Base-by-base conservation (phyloP, 2,329 filamentous ascomycete genomes). In the Aureobasidium sp. region DNA sequence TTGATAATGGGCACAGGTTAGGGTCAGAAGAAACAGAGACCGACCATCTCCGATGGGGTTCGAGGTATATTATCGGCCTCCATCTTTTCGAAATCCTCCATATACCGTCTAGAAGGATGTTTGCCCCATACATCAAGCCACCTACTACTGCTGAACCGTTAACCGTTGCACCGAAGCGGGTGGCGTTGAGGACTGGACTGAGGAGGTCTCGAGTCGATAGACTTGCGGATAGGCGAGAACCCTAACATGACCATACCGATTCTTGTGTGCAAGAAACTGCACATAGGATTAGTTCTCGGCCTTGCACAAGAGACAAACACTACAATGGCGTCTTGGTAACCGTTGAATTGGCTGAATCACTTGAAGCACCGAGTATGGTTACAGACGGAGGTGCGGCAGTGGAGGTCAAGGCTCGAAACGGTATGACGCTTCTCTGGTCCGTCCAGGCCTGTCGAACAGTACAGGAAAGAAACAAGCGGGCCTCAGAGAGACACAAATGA, bases 101-200 rank as follows among this genome's bases (percentile, higher is more conserved):
- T 49, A 38, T 8, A 21, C 25, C 42, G 11, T n/a, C n/a, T 6
- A 27, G 44, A 29, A 30, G 7, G 22, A 4, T 48, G 45, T 24
- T 35, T 47, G 45, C 34, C 45, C 37, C 34, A 29, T 21, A 19
- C 17, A 37, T 17, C 24, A 38, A 49, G 34, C 45, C 32, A 49
- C 45, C 38, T 38, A 38, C 22, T 11, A 29, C 32, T 32, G 24
- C 45, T 49, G 45, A 29, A 37, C 21, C 14, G 34, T 38, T 11
- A 16, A 6, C 16, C 45, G 45, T 49, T 49, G 10, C 29, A 32
- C n/a, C 22, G 27, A 37, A 50, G 35, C 34, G 17, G 47, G 12
- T 12, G 11, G 16, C 47, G 35, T 24, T 50, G 34, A 30, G 19
- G 34, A 40, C 35, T 40, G 47, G 34, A 40, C 39, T 35, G 24